Conservation (phyloP, 2,329 filamentous ascomycete species). For the Blastomyces parvus region DNA sequence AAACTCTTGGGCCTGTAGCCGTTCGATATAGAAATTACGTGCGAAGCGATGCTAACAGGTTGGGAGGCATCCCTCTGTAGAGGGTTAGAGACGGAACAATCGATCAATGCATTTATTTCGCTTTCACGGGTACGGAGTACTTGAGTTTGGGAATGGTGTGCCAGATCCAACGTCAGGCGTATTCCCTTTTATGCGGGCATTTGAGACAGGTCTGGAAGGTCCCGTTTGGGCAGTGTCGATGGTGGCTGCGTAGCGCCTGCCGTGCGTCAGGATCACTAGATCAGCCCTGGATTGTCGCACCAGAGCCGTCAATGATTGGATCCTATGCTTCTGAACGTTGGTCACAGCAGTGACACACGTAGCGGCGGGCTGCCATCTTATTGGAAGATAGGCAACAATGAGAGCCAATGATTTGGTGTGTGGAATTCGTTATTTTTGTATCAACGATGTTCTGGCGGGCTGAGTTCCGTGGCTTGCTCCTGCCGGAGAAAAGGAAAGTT, state of each 20-base stretch:
- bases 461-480: neutral
- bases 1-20: neutral
- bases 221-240: neutral
- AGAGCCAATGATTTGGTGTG: neutral
- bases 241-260: neutral
- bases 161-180: neutral
- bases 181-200: neutral
- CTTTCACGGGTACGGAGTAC: neutral
- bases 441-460: neutral
- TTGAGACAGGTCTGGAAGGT: neutral
- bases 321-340: neutral
- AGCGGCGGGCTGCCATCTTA: neutral
- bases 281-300: neutral
- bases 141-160: neutral
- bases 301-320: neutral
- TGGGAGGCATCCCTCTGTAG: neutral
- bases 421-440: neutral
- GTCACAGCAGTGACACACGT: neutral
- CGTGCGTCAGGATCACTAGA: neutral
- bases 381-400: neutral
- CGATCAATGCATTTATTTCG: neutral
- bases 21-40: neutral
- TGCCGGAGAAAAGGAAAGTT: neutral
- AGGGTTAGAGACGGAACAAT: neutral
- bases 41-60: neutral